Conservation (phyloP, 2,329 filamentous ascomycete genomes). For the Sporothrix brunneoviolacea region DNA sequence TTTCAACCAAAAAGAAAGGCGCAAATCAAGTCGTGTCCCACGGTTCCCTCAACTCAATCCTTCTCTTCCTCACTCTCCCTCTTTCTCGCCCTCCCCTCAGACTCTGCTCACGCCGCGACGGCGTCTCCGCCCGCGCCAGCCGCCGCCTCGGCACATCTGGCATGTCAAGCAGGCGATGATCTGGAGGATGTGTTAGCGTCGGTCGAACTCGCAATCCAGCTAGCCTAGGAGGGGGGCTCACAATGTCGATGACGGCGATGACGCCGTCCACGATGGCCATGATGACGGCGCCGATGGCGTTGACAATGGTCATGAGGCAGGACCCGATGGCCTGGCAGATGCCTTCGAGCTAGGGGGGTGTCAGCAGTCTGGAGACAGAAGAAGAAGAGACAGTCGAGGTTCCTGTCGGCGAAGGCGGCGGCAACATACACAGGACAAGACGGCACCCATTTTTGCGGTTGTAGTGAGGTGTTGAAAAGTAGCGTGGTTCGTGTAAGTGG, state of each 20-base stretch:
- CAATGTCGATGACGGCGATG: constrained; percentile 55
- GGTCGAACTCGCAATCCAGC: too few relatives aligned
- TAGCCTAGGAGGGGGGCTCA: constrained; percentile 7
- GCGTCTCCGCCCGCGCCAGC: constrained; percentile 17
- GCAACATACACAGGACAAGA: constrained; percentile 71
- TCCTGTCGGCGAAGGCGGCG: neutral
- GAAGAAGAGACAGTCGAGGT: neutral
- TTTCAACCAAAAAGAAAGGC: too few relatives aligned
- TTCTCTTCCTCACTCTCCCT: too few relatives aligned
- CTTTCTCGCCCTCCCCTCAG: neutral
- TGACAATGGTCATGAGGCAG: constrained; percentile 61
- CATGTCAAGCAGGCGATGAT: constrained; percentile 60
- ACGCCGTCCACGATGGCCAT: constrained; percentile 62
- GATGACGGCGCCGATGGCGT: constrained; percentile 58
- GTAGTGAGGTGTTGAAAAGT: neutral
- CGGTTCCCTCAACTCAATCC: too few relatives aligned
- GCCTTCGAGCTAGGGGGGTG: constrained; percentile 36
- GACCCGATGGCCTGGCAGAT: constrained; percentile 58
- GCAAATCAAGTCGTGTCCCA: too few relatives aligned
- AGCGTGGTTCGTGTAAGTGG: neutral
- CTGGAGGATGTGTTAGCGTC: constrained; percentile 11
- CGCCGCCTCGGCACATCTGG: constrained; percentile 34
- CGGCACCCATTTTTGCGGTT: constrained; percentile 63
- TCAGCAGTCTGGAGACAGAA: neutral
- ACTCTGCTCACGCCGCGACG: neutral